A percentile compares a stretch with the other conserved stretches of the same genome.
These are phyloP conservation scores for Daldinia concentrica DNA, from an alignment of 495 filamentous ascomycete species.

Conservation along the genomic window DNA sequence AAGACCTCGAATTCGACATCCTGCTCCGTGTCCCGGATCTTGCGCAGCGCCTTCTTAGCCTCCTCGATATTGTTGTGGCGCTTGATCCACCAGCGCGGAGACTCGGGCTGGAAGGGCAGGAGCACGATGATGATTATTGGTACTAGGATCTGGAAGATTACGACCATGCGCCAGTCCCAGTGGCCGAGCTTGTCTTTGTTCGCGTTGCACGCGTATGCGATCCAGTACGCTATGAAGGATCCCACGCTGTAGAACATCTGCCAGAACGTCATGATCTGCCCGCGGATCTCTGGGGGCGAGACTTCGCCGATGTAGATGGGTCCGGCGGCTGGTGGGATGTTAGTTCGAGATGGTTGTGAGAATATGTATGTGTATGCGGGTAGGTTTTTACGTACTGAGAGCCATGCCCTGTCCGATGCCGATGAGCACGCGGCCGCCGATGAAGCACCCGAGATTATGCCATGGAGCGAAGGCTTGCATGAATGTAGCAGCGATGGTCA, in stretches of 20 bases:
- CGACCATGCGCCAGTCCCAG: constrained; percentile 71
- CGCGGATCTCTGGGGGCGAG: constrained; percentile 66
- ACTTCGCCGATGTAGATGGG: constrained; percentile 72
- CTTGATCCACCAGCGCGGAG: constrained; percentile 68
- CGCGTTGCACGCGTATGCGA: constrained; percentile 65
- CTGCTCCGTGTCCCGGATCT: constrained; percentile 65
- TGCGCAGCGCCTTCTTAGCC: constrained; percentile 58
- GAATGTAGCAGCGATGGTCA: constrained; percentile 69
- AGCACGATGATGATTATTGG: constrained; percentile 62
- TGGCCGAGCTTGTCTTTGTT: constrained; percentile 61
- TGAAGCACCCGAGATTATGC: constrained; percentile 66
- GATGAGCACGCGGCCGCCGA: constrained; percentile 68
- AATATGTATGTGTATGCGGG: background rate
- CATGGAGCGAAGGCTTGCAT: constrained; percentile 68
- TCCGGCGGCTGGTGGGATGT: constrained; percentile 49
- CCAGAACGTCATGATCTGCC: constrained; percentile 74
- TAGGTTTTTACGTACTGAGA: constrained; percentile 57
- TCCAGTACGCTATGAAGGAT: constrained; percentile 69
- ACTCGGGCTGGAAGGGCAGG: constrained; percentile 66
- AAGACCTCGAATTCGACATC: constrained; percentile 68
- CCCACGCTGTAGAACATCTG: constrained; percentile 73
- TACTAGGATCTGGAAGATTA: constrained; percentile 69
- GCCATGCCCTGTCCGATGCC: constrained; percentile 73
- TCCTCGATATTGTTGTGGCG: constrained; percentile 62
- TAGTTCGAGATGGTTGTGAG: background rate